phyloP scores from a whole-genome alignment of 2,329 filamentous ascomycete species.

The Pezicula rhizophila region DNA sequence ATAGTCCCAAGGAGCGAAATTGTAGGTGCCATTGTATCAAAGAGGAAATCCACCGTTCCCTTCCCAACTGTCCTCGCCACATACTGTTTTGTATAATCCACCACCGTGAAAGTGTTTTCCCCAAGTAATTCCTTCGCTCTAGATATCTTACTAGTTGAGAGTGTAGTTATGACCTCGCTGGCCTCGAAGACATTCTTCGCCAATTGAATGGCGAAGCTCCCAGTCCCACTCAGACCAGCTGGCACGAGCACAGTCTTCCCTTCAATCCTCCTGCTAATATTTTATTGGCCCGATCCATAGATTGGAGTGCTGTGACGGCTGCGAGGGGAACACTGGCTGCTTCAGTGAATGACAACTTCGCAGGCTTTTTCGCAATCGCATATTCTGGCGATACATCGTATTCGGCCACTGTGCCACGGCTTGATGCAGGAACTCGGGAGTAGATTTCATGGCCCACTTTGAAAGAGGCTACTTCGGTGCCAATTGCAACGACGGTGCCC shows the following conservation, averaged over 20 bases:
- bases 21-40: constrained; percentile 33
- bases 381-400: constrained; percentile 15
- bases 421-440: constrained; percentile 25
- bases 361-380: constrained; percentile 26
- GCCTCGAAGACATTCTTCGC: constrained; percentile 39
- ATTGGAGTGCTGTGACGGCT: constrained; percentile 31
- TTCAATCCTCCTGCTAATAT: constrained; percentile 3
- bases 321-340: constrained; percentile 35
- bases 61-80: constrained; percentile 25
- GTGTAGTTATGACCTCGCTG: constrained; percentile 38
- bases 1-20: constrained; percentile 31
- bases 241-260: constrained; percentile 11
- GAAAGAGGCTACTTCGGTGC: constrained; percentile 27
- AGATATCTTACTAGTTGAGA: constrained; percentile 36
- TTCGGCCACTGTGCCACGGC: constrained; percentile 27
- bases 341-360: constrained; percentile 31
- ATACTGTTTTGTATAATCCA: constrained; percentile 34
- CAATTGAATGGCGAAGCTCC: constrained; percentile 34
- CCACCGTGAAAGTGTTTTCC: constrained; percentile 32
- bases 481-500: constrained; percentile 32
- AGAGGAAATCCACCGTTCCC: constrained; percentile 35
- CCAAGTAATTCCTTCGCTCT: constrained; percentile 32
- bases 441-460: constrained; percentile 35
- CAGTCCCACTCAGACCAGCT: constrained; percentile 32
- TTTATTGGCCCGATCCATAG: constrained; percentile 2